These are phyloP conservation scores for Grammothele lineata DNA, from an alignment of 768 basidiomycete genomes.

Conservation along the genomic window DNA sequence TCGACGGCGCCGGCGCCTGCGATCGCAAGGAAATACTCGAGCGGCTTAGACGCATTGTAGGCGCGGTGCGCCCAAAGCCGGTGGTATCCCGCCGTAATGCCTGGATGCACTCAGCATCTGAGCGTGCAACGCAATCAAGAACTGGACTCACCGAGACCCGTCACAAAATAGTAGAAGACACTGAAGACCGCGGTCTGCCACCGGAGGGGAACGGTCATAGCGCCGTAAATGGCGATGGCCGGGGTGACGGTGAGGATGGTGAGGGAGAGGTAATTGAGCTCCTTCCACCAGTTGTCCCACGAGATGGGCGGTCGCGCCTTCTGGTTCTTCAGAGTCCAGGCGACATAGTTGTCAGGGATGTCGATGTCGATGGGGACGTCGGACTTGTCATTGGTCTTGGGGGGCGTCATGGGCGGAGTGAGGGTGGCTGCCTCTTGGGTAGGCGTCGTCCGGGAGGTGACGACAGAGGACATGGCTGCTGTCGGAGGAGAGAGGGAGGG, in stretches of 20 bases:
- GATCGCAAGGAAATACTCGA: slow-evolving; percentile 82
- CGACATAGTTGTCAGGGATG: slow-evolving; percentile 58
- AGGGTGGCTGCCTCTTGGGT: slow-evolving; percentile 18
- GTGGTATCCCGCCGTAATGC: slow-evolving; percentile 94
- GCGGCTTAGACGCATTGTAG: slow-evolving; percentile 84
- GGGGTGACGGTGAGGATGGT: slow-evolving; percentile 73
- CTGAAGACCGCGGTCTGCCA: slow-evolving; percentile 73
- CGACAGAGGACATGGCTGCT: slow-evolving; percentile 27
- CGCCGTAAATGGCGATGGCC: slow-evolving; percentile 67
- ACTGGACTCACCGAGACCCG: slow-evolving; percentile 66
- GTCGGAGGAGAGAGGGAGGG: slow-evolving; percentile 12
- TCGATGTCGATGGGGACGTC: slow-evolving; percentile 30
- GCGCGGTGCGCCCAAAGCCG: slow-evolving; percentile 95
- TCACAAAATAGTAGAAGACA: slow-evolving; percentile 69
- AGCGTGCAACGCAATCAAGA: slow-evolving; percentile 9
- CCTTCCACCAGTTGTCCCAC: slow-evolving; percentile 41
- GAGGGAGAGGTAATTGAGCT: slow-evolving; percentile 77
- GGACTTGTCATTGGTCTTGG: slow-evolving; percentile 12
- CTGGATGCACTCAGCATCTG: slow-evolving; percentile 33
- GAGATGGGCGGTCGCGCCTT: slow-evolving; percentile 47
- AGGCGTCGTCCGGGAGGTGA: slow-evolving; percentile 21
- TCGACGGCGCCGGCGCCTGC: slow-evolving; percentile 91
- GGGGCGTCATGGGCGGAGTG: slow-evolving; percentile 19
- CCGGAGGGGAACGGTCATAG: slow-evolving; percentile 56
- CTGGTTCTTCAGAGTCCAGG: slow-evolving; percentile 45